Evolutionary conservation across 345 rosid species (phyloP), one percentile per base, ranked within the genome.

Genomic region (Cochlearia excelsa): DNA sequence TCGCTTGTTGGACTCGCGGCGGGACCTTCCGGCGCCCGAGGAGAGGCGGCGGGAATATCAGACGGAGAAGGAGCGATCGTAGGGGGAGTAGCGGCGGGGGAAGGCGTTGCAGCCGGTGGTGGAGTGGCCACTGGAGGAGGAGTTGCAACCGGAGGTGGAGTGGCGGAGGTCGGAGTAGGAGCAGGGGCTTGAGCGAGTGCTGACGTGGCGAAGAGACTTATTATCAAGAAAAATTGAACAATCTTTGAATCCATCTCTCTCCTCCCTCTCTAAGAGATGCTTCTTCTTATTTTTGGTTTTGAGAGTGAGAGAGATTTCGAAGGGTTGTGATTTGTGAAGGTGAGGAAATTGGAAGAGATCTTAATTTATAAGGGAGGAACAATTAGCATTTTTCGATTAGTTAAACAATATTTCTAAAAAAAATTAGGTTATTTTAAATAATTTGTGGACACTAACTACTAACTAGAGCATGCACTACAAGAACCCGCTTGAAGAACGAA

Each of bases 161-260:
- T 38, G 39, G 73, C 61, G 45, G 68, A 31, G 40, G 26, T 42
- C 3, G 74, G 74, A 55, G 74, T 9, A 34, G 74, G 68, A 45
- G 74, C 74, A 1, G 74, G 74, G 33, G 74, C 74, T 56, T 69
- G 74, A 35, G 74, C 63, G 1, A 62, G 26, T 9, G 68, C 62
- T 28, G 68, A 48, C 2, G 59, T 57, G 58, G 68, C 68, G 52
- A 69, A 69, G 31, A 69, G 52, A 62, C 68, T 45, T 47, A 62
- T 9, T 9, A 63, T 55, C 26, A 69, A 41, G 63, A 69, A 55
- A 50, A 49, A 29, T 49, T 62, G 63, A 30, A 69, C 47, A 9
- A 45, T 28, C 43, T 41, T 69, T 33, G 68, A 62, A 62, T 23
- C 64, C 74, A 62, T 69, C 9, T 60, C 38, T 64, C 9, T 63